Evolutionary conservation across 176 grass and related monocot genomes (phyloP).

Genomic region (Triticum dicoccoides): DNA sequence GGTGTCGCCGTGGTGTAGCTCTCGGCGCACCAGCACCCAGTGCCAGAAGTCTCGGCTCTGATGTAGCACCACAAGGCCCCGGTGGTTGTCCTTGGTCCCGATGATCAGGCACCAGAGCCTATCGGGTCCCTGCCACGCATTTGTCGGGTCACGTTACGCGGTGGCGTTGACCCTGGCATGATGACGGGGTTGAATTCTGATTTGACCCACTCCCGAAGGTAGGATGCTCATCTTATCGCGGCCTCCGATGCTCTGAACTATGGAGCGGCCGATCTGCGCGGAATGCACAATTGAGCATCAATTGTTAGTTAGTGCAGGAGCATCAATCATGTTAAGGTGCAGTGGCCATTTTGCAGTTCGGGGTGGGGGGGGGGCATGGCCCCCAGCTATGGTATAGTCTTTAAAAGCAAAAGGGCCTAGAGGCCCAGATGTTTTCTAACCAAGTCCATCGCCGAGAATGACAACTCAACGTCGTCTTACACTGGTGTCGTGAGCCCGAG

Average conservation of each 20-base stretch:
- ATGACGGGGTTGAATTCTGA: too few species aligned
- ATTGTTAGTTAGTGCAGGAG: too few species aligned
- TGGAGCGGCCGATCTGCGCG: conserved; percentile 44
- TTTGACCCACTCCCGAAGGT: too few species aligned
- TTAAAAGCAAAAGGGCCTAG: too few species aligned
- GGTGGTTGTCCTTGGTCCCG: conserved; percentile 45
- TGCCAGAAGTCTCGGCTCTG: conserved; percentile 51
- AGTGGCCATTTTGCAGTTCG: background rate
- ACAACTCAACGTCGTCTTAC: conserved; percentile 71
- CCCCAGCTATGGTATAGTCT: too few species aligned
- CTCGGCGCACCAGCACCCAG: conserved; percentile 17
- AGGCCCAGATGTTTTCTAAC: background rate
- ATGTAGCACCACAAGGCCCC: conserved; percentile 37
- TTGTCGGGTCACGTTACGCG: conserved; percentile 65
- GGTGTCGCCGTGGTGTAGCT: conserved; percentile 50
- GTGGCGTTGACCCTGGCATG: conserved; percentile 25
- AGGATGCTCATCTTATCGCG: conserved; percentile 53
- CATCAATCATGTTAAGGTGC: too few species aligned
- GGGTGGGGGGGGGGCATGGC: too few species aligned
- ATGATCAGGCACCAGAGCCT: conserved; percentile 39
- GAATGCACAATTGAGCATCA: background rate
- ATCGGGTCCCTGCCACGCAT: conserved; percentile 52
- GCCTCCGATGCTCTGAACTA: conserved; percentile 61
- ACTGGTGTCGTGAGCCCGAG: conserved; percentile 21
- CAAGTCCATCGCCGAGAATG: conserved; percentile 53